Evolutionary conservation across 768 basidiomycete genomes (phyloP), one percentile per base, ranked within the genome.

Genomic region (Hygrophorus pudorinus): DNA sequence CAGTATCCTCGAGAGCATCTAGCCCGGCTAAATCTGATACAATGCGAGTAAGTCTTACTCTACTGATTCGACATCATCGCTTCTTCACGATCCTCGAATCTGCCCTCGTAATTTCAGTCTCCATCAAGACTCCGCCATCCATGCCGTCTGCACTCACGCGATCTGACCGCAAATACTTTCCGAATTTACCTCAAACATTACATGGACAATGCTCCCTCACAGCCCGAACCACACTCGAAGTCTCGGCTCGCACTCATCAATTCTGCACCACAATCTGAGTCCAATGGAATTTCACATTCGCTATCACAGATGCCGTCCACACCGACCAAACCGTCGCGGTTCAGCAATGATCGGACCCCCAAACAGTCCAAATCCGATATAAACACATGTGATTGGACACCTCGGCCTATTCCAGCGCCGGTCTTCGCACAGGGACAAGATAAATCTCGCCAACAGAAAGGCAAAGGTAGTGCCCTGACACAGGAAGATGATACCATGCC

Each of bases 121-220:
- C 63, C 65, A 9, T 59, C 46, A n/a, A 41, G 14, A 54, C 64
- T 88, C 36, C 80, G 83, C 36, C 85, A 88, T 58, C 86, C 85
- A 1, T 78, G 79, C 0, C 72, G 80, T 32, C 62, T 88, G 20
- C 80, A 72, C 44, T 72, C 76, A 0, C 67, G 68, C 14, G 81
- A 87, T 45, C 73, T 89, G 20, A 87, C 76, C 2, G 72, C 66
- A 2, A 81, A 81, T 48, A 81, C 78, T 0, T 85, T 89, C 56
- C 72, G 81, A 9, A 72, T 85, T 31, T 86, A 89, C 52, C 51
- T 89, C 48, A 85, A 84, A 51, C 80, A 87, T 51, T 88, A 78
- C 59, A 82, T 89, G 80, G 77, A 84, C 52, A 66, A 79, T 52
- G 70, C 68, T 0, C 63, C 67, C 29, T 9, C 35, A 7, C 28